Percentiles rank a stretch among this genome's conserved stretches.
Evolutionary conservation across 495 filamentous ascomycete genomes (phyloP).

Genomic region (Hypoxylon subgilvum): DNA sequence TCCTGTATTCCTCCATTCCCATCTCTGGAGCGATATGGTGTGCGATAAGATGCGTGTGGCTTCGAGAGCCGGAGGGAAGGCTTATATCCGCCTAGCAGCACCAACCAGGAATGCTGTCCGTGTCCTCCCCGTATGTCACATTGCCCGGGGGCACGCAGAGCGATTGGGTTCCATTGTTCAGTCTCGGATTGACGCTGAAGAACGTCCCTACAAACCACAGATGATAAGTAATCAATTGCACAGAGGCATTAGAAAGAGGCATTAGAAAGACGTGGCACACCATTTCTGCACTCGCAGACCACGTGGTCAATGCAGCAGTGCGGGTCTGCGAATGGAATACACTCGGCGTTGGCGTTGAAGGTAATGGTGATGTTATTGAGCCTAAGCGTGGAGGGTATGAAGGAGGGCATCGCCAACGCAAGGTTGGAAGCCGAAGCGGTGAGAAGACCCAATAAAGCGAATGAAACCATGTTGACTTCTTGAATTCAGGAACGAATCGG

Average conservation of each 20-base stretch:
- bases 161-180: slow-evolving; percentile 9
- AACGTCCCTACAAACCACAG: slow-evolving; percentile 22
- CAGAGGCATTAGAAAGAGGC: too few species aligned
- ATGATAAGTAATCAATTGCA: neutral
- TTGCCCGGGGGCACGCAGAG: slow-evolving; percentile 26
- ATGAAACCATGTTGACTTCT: slow-evolving; percentile 12
- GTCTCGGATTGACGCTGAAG: slow-evolving; percentile 23
- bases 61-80: neutral
- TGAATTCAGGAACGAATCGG: too few species aligned
- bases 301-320: slow-evolving; percentile 28
- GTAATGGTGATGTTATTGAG: slow-evolving; percentile 6
- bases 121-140: slow-evolving; percentile 26
- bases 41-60: neutral
- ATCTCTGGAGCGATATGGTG: too few species aligned
- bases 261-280: neutral
- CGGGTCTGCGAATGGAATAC: slow-evolving; percentile 36
- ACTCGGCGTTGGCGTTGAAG: slow-evolving; percentile 6
- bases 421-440: neutral
- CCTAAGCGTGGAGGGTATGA: neutral
- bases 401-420: slow-evolving; percentile 5
- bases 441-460: slow-evolving; percentile 18
- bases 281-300: slow-evolving; percentile 37
- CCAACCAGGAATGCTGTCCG: slow-evolving; percentile 25
- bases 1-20: too few species aligned
- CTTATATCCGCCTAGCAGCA: slow-evolving; percentile 23